phyloP scores from a whole-genome alignment of 805 yeast genomes.

The Ogataea pini region DNA sequence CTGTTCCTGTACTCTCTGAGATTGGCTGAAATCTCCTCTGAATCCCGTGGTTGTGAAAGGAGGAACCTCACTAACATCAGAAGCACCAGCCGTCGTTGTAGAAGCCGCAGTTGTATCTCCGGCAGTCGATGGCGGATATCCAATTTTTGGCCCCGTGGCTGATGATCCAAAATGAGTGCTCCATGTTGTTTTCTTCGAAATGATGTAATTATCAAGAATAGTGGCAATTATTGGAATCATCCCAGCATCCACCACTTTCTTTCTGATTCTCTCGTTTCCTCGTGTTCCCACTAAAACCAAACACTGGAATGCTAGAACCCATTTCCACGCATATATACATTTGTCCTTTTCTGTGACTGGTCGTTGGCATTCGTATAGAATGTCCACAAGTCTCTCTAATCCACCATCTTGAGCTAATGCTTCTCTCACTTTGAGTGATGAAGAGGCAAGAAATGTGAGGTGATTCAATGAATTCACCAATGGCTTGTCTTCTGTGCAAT shows the following conservation, averaged over 20 bases:
- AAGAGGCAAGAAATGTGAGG: constrained; percentile 80
- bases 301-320: constrained; percentile 95
- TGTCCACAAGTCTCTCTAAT: constrained; percentile 80
- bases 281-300: constrained; percentile 88
- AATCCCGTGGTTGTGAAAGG: constrained; percentile 12
- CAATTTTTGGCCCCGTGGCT: constrained; percentile 12
- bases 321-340: constrained; percentile 84
- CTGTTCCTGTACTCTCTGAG: too few species aligned
- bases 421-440: constrained; percentile 87
- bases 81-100: constrained; percentile 17
- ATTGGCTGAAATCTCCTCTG: constrained; percentile 8
- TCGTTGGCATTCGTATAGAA: constrained; percentile 73
- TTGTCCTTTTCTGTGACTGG: constrained; percentile 39
- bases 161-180: constrained; percentile 13
- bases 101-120: constrained; percentile 5
- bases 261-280: constrained; percentile 84
- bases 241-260: constrained; percentile 88
- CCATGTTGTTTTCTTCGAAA: constrained; percentile 30
- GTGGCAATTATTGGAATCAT: constrained; percentile 90
- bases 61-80: constrained; percentile 16
- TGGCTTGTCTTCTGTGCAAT: constrained; percentile 86
- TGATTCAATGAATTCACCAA: constrained; percentile 89
- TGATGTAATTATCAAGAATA: constrained; percentile 80
- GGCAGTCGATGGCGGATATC: constrained; percentile 10
- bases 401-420: constrained; percentile 91